Conservation (phyloP, 1,284 basidiomycete genomes). For the Taiwanofungus camphoratus region DNA sequence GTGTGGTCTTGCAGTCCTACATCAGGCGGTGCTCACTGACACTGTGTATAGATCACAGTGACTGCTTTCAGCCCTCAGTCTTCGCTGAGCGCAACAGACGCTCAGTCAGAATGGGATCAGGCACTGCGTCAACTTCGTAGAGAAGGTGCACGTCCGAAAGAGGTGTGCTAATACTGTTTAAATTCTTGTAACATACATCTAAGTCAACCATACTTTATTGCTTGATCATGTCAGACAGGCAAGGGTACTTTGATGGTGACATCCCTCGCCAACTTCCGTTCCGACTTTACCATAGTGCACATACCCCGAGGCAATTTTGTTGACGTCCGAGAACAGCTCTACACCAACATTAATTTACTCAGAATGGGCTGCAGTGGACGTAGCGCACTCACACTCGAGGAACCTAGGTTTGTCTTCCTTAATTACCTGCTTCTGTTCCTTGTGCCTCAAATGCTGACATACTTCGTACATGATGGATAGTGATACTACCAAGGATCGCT, state of each 20-base stretch:
- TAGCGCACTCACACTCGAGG: constrained; percentile 68
- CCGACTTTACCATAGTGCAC: constrained; percentile 75
- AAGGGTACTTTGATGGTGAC: constrained; percentile 70
- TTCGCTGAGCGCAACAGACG: constrained; percentile 36
- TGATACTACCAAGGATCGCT: constrained; percentile 72
- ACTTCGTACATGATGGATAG: constrained; percentile 29
- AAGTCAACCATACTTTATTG: constrained; percentile 3
- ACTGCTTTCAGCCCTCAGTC: constrained; percentile 46
- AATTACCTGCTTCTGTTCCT: background rate
- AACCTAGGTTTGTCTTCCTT: constrained; percentile 47
- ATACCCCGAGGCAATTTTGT: constrained; percentile 67
- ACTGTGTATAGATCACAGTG: constrained; percentile 45
- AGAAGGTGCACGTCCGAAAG: constrained; percentile 63
- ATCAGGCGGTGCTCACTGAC: background rate
- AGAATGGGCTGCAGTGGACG: constrained; percentile 75
- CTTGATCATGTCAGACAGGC: constrained; percentile 39
- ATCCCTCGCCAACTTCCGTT: constrained; percentile 78
- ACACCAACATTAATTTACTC: constrained; percentile 72
- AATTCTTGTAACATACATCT: background rate
- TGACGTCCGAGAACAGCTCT: constrained; percentile 56
- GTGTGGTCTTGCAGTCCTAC: constrained; percentile 25
- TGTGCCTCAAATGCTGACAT: background rate
- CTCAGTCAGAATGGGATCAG: constrained; percentile 52
- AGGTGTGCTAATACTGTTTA: constrained; percentile 41
- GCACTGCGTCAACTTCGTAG: constrained; percentile 54